Base-by-base conservation (phyloP, 441 rosid genomes). In the Aquilaria agallochum region DNA sequence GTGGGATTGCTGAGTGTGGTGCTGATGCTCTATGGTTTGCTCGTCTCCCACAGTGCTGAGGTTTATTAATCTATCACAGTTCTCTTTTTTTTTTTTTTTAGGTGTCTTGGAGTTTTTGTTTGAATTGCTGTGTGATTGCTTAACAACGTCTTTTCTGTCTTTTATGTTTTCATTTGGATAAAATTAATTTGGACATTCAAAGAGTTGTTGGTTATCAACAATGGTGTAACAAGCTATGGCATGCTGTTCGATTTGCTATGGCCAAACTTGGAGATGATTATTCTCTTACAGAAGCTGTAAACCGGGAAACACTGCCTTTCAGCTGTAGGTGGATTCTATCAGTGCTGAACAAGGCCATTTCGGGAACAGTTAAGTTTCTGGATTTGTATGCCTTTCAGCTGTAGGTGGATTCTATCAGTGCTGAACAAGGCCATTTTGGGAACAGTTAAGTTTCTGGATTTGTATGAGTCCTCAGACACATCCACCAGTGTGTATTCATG, bases 1-100 rank as follows among this genome's bases (percentile, higher is more conserved):
- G 78, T 85, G 99, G 99, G 64, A 89, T 95, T 45, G 61, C 96
- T 67, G 98, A 95, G 84, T 95, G 99, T 71, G 99, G 98, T 42
- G 81, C 99, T 12, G 99, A 95, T 69, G 99, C 99, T 67, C 97
- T 95, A 46, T 94, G 99, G 33, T 95, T 95, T 80, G 97, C 98
- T 2, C 99, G 85, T 95, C 68, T 80, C 95, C 14, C 92, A 95
- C 75, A 92, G 97, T 9, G 96, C 99, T 70, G 98, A 95, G 98
- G 99, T 95, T 72, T 11, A 42, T 57, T 27, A 20, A 13, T 60
- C 45, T 47, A 27, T 31, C 13, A 45, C 49, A 27, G 9, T 40
- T 9, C 5, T 9, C 5, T 40, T 58, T 30, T 40, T 58, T 30
- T 14, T 51, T 56, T 33, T 13, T 11, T 44, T 52, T 3, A 10